Base-by-base conservation (phyloP, 768 basidiomycete species). In the Rhodocollybia butyracea region DNA sequence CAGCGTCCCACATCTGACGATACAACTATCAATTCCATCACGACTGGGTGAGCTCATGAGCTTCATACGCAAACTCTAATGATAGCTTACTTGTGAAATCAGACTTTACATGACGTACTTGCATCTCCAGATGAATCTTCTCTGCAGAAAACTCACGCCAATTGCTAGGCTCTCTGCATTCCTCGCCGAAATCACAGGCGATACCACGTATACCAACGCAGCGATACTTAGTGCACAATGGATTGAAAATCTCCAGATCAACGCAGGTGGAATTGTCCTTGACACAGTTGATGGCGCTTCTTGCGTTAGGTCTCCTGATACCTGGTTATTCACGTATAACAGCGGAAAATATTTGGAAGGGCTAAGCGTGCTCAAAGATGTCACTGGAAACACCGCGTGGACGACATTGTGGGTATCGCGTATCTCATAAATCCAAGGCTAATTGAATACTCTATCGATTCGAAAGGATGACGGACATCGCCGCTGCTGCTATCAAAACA, bases 311-410 rank as follows among this genome's bases (percentile, higher is more conserved):
- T 77, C 79, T 0, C 73, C 78, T 2, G 60, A 73, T 5, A 70
- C 58, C 3, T 80, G 76, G 74, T 46, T 80, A 5, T 82, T 80
- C 63, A 81, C 80, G 0, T 82, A 82, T 58, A 82, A 82, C 57
- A 75, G 69, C 27, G 80, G 81, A 36, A 82, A 82, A 55, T 76
- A 71, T 47, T 71, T 82, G 19, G 81, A 83, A 59, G 81, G 79
- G 2, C 65, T 81, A 43, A 76, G 72, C 40, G 71, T 82, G 8
- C 64, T 82, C 24, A 65, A 67, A 0, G 69, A 69, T 43, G 70
- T 80, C 30, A 78, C 76, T 10, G 69, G 70, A 5, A 72, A 80
- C 57, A 46, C 59, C 22, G 63, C 69, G 26, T 80, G 78, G 78
- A 73, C 60, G 36, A 64, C 59, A 1, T 57, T 80, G 77, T 79